phyloP scores from a whole-genome alignment of 306 rosid genomes.

The Spatholobus suberectus region DNA sequence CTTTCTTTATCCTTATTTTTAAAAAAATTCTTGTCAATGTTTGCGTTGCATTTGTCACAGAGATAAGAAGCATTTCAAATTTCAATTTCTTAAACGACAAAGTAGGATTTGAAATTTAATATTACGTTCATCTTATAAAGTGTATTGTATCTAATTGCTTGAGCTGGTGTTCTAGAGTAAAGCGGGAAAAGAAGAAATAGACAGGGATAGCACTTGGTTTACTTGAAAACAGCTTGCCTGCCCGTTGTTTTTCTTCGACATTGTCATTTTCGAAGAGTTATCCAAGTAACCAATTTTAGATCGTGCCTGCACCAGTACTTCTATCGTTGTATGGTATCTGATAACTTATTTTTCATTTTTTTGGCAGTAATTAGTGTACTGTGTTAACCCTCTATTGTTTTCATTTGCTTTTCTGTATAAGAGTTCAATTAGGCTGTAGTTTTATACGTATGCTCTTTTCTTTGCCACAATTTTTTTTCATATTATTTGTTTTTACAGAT shows the following conservation, averaged over 20 bases:
- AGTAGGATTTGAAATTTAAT: neutral
- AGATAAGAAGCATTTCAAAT: neutral
- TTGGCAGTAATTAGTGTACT: neutral
- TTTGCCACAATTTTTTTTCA: neutral
- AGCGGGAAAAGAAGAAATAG: neutral
- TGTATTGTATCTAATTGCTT: neutral
- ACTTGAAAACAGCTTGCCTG: slow-evolving; percentile 31
- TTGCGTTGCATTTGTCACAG: too few relatives aligned
- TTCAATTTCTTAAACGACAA: neutral
- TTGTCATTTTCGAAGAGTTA: neutral
- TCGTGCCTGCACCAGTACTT: neutral
- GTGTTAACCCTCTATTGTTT: neutral
- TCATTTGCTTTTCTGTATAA: neutral
- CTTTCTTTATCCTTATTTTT: neutral
- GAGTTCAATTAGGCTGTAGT: neutral
- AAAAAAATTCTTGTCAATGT: too few relatives aligned
- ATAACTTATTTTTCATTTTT: neutral
- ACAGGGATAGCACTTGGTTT: slow-evolving; percentile 32
- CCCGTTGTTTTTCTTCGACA: slow-evolving; percentile 40
- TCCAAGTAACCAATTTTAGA: neutral
- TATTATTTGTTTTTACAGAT: neutral
- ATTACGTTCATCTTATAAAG: neutral
- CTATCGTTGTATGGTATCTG: neutral
- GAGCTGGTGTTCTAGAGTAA: neutral
- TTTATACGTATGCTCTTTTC: neutral